These are phyloP conservation scores for Croton setiger DNA, from an alignment of 441 rosid species.

Conservation along the genomic window DNA sequence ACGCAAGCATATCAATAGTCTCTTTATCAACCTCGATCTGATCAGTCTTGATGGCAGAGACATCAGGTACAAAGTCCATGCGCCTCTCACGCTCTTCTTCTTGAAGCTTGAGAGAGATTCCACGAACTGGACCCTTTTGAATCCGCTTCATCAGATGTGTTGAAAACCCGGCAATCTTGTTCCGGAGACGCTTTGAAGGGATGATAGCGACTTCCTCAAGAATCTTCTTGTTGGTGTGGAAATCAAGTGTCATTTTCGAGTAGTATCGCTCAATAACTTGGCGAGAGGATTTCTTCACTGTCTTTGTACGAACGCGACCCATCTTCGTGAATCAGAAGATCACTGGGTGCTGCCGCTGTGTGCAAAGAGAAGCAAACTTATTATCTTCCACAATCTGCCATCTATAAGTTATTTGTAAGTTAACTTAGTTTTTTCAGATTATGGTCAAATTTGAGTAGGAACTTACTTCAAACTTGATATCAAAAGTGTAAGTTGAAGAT, in stretches of 20 bases:
- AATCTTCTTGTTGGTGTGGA: conserved; percentile 70
- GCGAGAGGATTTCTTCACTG: conserved; percentile 68
- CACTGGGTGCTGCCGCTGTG: too few relatives aligned
- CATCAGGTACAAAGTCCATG: conserved; percentile 73
- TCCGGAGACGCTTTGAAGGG: conserved; percentile 65
- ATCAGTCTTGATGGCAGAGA: conserved; percentile 52
- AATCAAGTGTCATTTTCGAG: conserved; percentile 46
- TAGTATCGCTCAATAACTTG: conserved; percentile 72
- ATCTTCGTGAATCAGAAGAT: conserved; percentile 23
- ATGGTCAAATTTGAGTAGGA: too few relatives aligned
- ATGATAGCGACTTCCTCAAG: conserved; percentile 67
- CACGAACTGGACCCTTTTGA: conserved; percentile 48
- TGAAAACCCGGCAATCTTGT: conserved; percentile 70
- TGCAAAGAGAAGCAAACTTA: too few relatives aligned
- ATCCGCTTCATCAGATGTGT: conserved; percentile 55
- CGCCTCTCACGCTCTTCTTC: conserved; percentile 72
- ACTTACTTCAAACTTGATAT: too few relatives aligned
- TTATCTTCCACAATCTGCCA: too few relatives aligned
- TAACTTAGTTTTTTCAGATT: too few relatives aligned
- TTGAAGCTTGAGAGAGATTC: conserved; percentile 61
- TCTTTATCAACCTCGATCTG: conserved; percentile 63
- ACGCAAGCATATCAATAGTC: conserved; percentile 62
- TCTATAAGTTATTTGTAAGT: too few relatives aligned
- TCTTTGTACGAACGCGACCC: conserved; percentile 71
- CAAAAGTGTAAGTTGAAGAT: too few relatives aligned